phyloP scores from a whole-genome alignment of 1,139 yeast genomes.

The Yamadazyma dendronema region DNA sequence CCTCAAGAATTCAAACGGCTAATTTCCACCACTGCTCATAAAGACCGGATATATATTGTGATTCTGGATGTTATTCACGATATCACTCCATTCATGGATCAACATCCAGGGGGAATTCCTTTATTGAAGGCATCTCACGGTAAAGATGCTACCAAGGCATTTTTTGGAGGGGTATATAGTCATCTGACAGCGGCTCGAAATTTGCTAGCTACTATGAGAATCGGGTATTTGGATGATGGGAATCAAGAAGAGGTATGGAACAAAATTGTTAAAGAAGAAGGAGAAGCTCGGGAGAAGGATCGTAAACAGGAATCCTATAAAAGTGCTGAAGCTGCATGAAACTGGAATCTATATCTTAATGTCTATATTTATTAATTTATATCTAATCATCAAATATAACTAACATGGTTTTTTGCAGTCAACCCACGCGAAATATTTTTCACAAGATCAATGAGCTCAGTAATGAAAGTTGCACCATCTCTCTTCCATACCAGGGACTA shows the following conservation, averaged over 20 bases:
- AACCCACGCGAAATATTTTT: background rate
- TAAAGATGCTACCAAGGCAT: constrained; percentile 69
- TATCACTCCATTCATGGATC: constrained; percentile 68
- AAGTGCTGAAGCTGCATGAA: constrained; percentile 48
- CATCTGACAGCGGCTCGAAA: constrained; percentile 76
- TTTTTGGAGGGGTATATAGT: constrained; percentile 72
- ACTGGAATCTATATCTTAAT: background rate
- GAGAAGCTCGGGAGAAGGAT: constrained; percentile 28
- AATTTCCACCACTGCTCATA: constrained; percentile 33
- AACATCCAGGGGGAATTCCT: constrained; percentile 72
- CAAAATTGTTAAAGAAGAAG: constrained; percentile 43
- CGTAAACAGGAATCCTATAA: constrained; percentile 26
- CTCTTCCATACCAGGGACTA: constrained; percentile 39
- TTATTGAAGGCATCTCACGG: constrained; percentile 63
- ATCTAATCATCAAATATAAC: background rate
- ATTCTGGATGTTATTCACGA: constrained; percentile 65
- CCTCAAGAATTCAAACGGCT: constrained; percentile 49
- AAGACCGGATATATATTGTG: constrained; percentile 41
- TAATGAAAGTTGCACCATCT: constrained; percentile 10
- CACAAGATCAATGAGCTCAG: constrained; percentile 1
- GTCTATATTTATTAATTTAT: constrained; percentile 3
- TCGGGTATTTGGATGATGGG: constrained; percentile 74
- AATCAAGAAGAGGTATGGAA: constrained; percentile 85
- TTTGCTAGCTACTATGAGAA: constrained; percentile 70
- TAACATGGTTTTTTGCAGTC: no score